phyloP scores from a whole-genome alignment of 2,329 filamentous ascomycete genomes.

The Pestalotiopsis fici region DNA sequence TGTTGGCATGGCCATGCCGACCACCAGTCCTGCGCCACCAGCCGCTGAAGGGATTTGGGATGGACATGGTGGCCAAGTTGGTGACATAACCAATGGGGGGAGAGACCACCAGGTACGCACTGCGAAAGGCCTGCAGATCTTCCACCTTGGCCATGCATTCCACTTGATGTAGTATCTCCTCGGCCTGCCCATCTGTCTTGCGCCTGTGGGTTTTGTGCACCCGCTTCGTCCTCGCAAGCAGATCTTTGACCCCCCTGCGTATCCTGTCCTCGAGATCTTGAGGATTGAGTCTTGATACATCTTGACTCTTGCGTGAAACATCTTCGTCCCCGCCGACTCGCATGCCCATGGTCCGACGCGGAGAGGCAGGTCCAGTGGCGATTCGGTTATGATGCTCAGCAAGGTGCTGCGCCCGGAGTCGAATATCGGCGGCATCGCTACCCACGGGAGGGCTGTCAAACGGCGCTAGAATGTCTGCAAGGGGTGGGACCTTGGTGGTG shows the following conservation, averaged over 20 bases:
- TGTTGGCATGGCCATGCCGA: slow-evolving; percentile 8
- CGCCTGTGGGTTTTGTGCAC: slow-evolving; percentile 22
- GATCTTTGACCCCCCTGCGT: slow-evolving; percentile 46
- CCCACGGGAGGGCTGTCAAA: slow-evolving; percentile 57
- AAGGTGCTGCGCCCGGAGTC: slow-evolving; percentile 68
- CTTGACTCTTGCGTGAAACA: slow-evolving; percentile 36
- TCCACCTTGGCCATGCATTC: slow-evolving; percentile 28
- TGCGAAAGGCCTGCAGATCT: slow-evolving; percentile 36
- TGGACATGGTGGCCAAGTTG: slow-evolving; percentile 63
- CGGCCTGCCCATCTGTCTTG: slow-evolving; percentile 8
- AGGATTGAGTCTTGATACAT: slow-evolving; percentile 37
- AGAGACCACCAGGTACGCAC: slow-evolving; percentile 67
- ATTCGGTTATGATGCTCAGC: slow-evolving; percentile 60
- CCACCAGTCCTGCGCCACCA: slow-evolving; percentile 18
- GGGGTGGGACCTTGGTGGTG: slow-evolving; percentile 69
- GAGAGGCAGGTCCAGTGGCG: slow-evolving; percentile 27
- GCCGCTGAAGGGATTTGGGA: slow-evolving; percentile 33
- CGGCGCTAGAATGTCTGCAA: slow-evolving; percentile 57
- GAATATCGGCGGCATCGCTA: slow-evolving; percentile 67
- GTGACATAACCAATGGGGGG: slow-evolving; percentile 64
- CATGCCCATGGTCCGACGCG: slow-evolving; percentile 39
- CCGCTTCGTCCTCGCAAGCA: slow-evolving; percentile 42
- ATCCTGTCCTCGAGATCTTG: slow-evolving; percentile 49
- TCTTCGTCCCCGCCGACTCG: slow-evolving; percentile 53
- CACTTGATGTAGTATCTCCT: slow-evolving; percentile 18